A percentile compares a stretch with the other conserved stretches of the same genome.
Conservation (phyloP, 2,329 filamentous ascomycete species). For the Botryotinia narcissicola region DNA sequence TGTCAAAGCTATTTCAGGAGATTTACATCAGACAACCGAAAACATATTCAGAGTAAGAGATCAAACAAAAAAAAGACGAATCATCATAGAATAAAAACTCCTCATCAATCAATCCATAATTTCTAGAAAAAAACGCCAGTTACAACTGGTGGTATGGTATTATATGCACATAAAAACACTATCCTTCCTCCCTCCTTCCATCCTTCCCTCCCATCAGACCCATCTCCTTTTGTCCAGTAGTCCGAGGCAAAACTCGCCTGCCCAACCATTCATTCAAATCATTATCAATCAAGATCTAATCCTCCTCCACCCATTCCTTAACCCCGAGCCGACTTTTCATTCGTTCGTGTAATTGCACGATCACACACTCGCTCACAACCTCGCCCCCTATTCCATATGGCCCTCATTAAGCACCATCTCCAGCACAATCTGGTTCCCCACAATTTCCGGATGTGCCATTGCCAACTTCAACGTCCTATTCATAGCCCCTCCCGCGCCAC, state of each 20-base stretch:
- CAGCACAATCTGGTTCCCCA: slow-evolving; percentile 81
- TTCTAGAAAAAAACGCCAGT: background rate
- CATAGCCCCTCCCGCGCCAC: slow-evolving; percentile 39
- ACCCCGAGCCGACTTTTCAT: background rate
- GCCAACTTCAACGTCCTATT: slow-evolving; percentile 85
- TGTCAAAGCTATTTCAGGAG: too few species aligned
- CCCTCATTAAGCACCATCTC: slow-evolving; percentile 93
- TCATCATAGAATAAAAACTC: background rate
- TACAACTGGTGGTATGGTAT: slow-evolving; percentile 8
- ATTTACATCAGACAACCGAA: too few species aligned
- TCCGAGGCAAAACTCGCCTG: background rate
- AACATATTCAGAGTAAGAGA: background rate
- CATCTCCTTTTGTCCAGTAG: slow-evolving; percentile 2
- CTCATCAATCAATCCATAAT: background rate
- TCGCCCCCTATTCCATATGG: slow-evolving; percentile 45
- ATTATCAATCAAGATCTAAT: background rate
- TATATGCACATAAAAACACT: slow-evolving; percentile 15
- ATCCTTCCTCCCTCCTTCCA: background rate
- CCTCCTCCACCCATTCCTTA: too few species aligned
- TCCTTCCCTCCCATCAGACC: background rate
- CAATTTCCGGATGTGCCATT: slow-evolving; percentile 88
- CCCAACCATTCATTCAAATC: slow-evolving; percentile 3
- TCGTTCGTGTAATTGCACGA: too few species aligned
- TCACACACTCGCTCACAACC: background rate
- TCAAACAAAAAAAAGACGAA: background rate